Evolutionary conservation across 164 flowering plant genomes (phyloP), one percentile per base, ranked within the genome.

Genomic region (Warburgia ugandensis): DNA sequence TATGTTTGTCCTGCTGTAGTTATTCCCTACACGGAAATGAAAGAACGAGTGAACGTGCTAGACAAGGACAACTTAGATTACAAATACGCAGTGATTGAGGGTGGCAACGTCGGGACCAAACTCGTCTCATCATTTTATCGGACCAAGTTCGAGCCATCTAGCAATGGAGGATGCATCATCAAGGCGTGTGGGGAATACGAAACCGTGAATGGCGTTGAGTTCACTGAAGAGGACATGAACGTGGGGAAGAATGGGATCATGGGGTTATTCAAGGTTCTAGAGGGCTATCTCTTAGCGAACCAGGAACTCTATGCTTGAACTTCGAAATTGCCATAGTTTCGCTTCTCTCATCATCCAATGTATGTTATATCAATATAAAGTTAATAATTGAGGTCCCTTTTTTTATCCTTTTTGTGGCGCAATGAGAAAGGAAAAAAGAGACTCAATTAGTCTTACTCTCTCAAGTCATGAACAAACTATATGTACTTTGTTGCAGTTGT

Each of bases 201-300:
- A 20, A 28, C 52, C 28, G 8, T 39, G 5, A 53, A 33, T 16
- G 70, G 48, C 3, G 13, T 27, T 14, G 45, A 45, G 45, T 13
- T 45, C 38, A 32, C 52, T 0, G 61, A 54, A 32, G 64, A 67
- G 20, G 59, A 58, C 10, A 38, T 63, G 11, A 63, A 62, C 22
- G 58, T 35, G 6, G 64, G 45, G 25, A 59, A 55, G 36, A 67
- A 62, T 13, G 45, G 45, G 39, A 17, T 30, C 3, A 1, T n/a
- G 35, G 64, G 61, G 2, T 0, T 58, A 6, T 58, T 44, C 54
- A 67, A 58, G 64, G 61, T 61, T n/a, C 30, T 63, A 21, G 67
- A 67, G 27, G 61, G 49, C 17, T 49, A 68, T 22, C 65, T 64
- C 50, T 21, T 64, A 54, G 62, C 62, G 2, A 64, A 68, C 14